Evolutionary conservation across 2,329 filamentous ascomycete genomes (phyloP).

Genomic region (Phoma herbarum): DNA sequence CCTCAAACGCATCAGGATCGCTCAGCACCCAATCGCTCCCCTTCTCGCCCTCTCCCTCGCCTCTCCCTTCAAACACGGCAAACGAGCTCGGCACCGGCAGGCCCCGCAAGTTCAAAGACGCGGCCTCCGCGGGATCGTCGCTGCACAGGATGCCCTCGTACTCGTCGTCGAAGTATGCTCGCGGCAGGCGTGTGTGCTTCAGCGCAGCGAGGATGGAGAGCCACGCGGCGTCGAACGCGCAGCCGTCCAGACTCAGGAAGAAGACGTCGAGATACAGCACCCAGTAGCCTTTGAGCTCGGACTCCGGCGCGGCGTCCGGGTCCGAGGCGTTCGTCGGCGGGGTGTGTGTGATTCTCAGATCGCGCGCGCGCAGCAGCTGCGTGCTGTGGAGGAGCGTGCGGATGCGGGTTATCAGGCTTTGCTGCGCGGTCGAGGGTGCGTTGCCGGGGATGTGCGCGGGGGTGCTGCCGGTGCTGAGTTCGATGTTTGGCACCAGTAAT

Average conservation of each 20-base stretch:
- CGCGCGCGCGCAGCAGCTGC: slow-evolving; percentile 69
- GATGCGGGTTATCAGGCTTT: slow-evolving; percentile 83
- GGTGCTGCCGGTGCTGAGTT: slow-evolving; percentile 88
- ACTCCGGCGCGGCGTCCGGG: slow-evolving; percentile 58
- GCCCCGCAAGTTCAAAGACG: slow-evolving; percentile 67
- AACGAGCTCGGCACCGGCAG: slow-evolving; percentile 81
- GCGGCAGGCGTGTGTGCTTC: slow-evolving; percentile 77
- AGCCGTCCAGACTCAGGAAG: slow-evolving; percentile 91
- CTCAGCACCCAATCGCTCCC: slow-evolving; percentile 73
- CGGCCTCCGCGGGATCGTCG: slow-evolving; percentile 63
- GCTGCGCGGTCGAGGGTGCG: slow-evolving; percentile 80
- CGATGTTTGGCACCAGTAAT: slow-evolving; percentile 91
- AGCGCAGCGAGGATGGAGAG: slow-evolving; percentile 82
- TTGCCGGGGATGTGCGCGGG: slow-evolving; percentile 85
- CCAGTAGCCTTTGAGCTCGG: slow-evolving; percentile 85
- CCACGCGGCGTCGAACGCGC: slow-evolving; percentile 92
- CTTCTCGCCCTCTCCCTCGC: slow-evolving; percentile 56
- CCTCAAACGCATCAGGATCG: slow-evolving; percentile 91
- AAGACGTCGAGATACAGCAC: slow-evolving; percentile 94
- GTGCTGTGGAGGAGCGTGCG: slow-evolving; percentile 78
- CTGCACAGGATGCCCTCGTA: slow-evolving; percentile 81
- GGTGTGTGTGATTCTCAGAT: slow-evolving; percentile 77
- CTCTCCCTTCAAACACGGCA: slow-evolving; percentile 68
- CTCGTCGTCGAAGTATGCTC: slow-evolving; percentile 84
- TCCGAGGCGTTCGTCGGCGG: slow-evolving; percentile 55